These are phyloP conservation scores for Pyrus communis DNA, from an alignment of 306 rosid species.

Conservation along the genomic window DNA sequence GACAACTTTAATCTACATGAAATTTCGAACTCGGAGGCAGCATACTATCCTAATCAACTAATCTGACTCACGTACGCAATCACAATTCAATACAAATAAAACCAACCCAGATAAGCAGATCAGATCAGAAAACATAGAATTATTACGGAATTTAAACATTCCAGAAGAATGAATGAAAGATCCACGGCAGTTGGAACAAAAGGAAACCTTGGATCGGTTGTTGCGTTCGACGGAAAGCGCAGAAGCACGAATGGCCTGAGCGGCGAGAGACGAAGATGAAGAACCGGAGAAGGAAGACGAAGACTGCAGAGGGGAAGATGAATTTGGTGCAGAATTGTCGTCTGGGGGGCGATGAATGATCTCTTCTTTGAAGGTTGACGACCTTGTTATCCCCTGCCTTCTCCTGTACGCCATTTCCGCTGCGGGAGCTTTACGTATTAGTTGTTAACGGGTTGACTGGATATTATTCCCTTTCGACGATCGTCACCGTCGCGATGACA, in stretches of 20 bases:
- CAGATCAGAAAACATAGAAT: not conserved
- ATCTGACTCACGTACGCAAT: not conserved
- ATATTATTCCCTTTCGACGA: not conserved
- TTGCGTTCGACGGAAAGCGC: slow-evolving; percentile 36
- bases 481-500: not conserved
- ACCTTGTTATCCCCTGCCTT: slow-evolving; percentile 63
- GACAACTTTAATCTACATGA: not conserved
- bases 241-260: slow-evolving; percentile 77
- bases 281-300: slow-evolving; percentile 27
- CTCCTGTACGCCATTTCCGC: slow-evolving; percentile 74
- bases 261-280: slow-evolving; percentile 57
- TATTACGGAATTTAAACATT: not conserved
- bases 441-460: not conserved
- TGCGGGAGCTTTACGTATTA: not conserved
- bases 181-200: not conserved
- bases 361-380: slow-evolving; percentile 86
- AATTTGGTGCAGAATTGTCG: slow-evolving; percentile 12
- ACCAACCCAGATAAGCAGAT: not conserved
- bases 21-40: not conserved
- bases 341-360: slow-evolving; percentile 31
- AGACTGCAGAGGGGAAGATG: slow-evolving; percentile 22
- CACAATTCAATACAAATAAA: not conserved
- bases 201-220: slow-evolving; percentile 50
- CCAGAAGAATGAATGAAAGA: not conserved
- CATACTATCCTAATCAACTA: not conserved